These are phyloP conservation scores for Hypoxylon perforatum DNA, from an alignment of 495 filamentous ascomycete species.

Conservation along the genomic window DNA sequence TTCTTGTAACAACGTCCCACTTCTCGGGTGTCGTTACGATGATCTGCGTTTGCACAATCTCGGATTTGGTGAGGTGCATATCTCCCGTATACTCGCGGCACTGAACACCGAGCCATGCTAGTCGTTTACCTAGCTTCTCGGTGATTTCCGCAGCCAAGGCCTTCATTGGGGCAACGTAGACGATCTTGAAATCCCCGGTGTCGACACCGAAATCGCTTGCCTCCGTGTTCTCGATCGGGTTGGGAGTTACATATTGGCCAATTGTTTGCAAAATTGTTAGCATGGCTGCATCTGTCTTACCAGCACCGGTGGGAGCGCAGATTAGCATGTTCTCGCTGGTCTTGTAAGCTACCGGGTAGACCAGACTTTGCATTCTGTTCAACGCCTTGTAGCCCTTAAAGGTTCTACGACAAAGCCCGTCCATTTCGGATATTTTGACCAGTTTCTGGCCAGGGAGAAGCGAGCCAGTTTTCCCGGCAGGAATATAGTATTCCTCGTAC, in stretches of 20 bases:
- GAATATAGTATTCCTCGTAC: conserved; percentile 89
- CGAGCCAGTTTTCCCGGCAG: conserved; percentile 81
- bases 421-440: conserved; percentile 81
- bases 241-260: conserved; percentile 82
- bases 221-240: conserved; percentile 77
- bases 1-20: conserved; percentile 98
- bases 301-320: conserved; percentile 95
- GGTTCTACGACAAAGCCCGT: conserved; percentile 88
- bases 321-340: conserved; percentile 99
- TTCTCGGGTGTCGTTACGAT: conserved; percentile 99
- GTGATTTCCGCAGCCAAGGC: conserved; percentile 96
- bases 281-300: conserved; percentile 99
- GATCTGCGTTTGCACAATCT: conserved; percentile 95
- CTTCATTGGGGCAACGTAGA: conserved; percentile 99
- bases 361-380: conserved; percentile 97
- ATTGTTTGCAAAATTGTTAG: conserved; percentile 91
- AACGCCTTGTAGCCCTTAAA: conserved; percentile 94
- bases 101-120: conserved; percentile 90
- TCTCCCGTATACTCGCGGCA: conserved; percentile 95
- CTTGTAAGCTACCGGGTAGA: conserved; percentile 95
- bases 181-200: conserved; percentile 93
- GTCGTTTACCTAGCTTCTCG: conserved; percentile 90
- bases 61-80: conserved; percentile 97
- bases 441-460: conserved; percentile 77
- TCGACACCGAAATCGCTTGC: conserved; percentile 80